Percentiles rank a stretch among this genome's conserved stretches.
These are phyloP conservation scores for Mucor circinelloides DNA, from an alignment of 371 early-diverging fungal genomes.

Conservation along the genomic window DNA sequence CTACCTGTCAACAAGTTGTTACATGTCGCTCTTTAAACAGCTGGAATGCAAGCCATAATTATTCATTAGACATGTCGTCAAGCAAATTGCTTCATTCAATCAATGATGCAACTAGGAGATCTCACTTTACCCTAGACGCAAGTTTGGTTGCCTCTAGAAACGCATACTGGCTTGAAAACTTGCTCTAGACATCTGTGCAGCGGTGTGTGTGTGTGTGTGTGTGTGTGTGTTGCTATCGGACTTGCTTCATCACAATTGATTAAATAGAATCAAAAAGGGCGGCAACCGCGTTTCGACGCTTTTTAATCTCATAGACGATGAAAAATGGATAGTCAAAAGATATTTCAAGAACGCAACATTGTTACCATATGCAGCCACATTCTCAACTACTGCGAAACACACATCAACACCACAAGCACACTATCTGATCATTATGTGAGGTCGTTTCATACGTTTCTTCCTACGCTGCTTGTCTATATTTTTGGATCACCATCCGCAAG, in stretches of 20 bases:
- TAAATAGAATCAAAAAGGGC: background rate
- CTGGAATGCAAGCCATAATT: too few relatives aligned
- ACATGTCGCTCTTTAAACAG: too few relatives aligned
- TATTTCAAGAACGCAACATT: slow-evolving; percentile 14
- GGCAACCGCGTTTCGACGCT: background rate
- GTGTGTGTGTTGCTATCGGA: background rate
- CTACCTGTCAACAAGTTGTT: too few relatives aligned
- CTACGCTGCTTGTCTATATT: slow-evolving; percentile 30
- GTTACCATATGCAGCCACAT: slow-evolving; percentile 15
- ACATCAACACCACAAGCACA: background rate
- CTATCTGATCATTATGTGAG: background rate
- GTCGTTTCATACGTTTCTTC: slow-evolving; percentile 22
- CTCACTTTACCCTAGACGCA: too few relatives aligned
- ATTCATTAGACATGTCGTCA: too few relatives aligned
- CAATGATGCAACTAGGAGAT: too few relatives aligned
- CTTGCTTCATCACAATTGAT: background rate
- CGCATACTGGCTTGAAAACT: too few relatives aligned
- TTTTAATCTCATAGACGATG: background rate
- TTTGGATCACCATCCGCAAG: slow-evolving; percentile 42
- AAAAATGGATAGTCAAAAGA: slow-evolving; percentile 13
- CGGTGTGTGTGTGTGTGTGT: background rate
- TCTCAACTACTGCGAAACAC: slow-evolving; percentile 10
- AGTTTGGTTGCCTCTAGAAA: too few relatives aligned
- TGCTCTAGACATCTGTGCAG: too few relatives aligned
- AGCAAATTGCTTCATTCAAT: too few relatives aligned